These are phyloP conservation scores for Xerocomellus intermedius DNA, from an alignment of 768 basidiomycete genomes.

Conservation along the genomic window DNA sequence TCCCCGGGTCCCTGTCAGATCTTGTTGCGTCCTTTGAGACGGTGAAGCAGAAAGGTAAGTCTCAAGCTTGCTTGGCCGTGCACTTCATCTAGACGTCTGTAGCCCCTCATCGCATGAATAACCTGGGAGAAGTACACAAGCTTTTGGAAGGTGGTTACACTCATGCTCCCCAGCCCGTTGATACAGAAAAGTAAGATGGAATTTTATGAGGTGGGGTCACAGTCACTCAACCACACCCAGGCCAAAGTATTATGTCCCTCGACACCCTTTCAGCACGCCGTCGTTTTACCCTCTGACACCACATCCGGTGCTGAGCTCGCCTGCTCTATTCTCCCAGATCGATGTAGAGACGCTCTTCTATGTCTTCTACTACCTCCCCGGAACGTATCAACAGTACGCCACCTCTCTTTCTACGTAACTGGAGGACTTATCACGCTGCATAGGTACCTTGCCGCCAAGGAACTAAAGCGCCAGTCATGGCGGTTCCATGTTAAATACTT, in stretches of 20 bases:
- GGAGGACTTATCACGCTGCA: not conserved
- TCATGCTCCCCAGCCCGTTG: conserved; percentile 86
- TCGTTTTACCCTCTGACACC: conserved; percentile 92
- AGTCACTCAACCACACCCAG: conserved; percentile 41
- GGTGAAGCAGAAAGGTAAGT: conserved; percentile 91
- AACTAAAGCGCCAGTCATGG: conserved; percentile 97
- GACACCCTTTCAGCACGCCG: conserved; percentile 89
- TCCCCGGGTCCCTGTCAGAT: conserved; percentile 87
- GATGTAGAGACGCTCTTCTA: conserved; percentile 98
- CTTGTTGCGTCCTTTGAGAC: conserved; percentile 93
- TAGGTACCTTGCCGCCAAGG: conserved; percentile 94
- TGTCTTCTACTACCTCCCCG: conserved; percentile 97
- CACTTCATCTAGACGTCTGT: conserved; percentile 2
- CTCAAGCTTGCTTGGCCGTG: not conserved
- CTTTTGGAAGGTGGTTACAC: conserved; percentile 90
- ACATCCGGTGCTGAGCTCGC: conserved; percentile 73
- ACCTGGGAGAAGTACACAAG: conserved; percentile 88
- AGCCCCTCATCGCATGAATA: conserved; percentile 82
- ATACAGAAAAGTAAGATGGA: conserved; percentile 88
- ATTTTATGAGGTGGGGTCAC: not conserved
- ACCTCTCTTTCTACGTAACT: not conserved
- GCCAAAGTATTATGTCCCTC: conserved; percentile 95
- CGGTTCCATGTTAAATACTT: conserved; percentile 99
- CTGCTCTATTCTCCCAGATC: conserved; percentile 83
- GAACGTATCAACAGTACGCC: conserved; percentile 91